phyloP scores from a whole-genome alignment of 805 yeast genomes.

The Cyberlindnera maritima region DNA sequence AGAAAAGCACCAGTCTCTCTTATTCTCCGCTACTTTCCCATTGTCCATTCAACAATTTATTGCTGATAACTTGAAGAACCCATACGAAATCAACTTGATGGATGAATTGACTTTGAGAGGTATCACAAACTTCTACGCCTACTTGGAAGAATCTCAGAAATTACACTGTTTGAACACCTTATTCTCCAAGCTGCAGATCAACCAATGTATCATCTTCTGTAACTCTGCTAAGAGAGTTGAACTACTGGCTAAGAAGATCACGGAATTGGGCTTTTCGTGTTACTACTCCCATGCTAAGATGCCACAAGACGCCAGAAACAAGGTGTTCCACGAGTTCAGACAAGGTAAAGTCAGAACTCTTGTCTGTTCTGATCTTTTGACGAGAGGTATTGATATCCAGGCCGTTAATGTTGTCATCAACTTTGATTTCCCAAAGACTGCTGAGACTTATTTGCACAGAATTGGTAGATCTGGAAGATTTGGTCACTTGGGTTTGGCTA shows the following conservation, averaged over 20 bases:
- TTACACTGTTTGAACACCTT: slow-evolving; percentile 93
- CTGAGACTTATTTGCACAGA: slow-evolving; percentile 96
- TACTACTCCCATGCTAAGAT: slow-evolving; percentile 95
- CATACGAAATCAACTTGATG: slow-evolving; percentile 95
- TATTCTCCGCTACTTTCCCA: slow-evolving; percentile 96
- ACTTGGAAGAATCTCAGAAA: slow-evolving; percentile 94
- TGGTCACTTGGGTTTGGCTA: slow-evolving; percentile 97
- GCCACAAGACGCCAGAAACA: slow-evolving; percentile 97
- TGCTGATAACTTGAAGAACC: slow-evolving; percentile 85
- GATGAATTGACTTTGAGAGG: slow-evolving; percentile 95
- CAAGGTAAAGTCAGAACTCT: slow-evolving; percentile 96
- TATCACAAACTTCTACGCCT: slow-evolving; percentile 97
- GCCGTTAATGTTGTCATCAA: slow-evolving; percentile 98
- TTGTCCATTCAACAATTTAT: slow-evolving; percentile 87
- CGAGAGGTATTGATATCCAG: slow-evolving; percentile 98
- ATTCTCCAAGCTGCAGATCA: slow-evolving; percentile 90
- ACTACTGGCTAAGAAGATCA: slow-evolving; percentile 89
- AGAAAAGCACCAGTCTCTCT: slow-evolving; percentile 71
- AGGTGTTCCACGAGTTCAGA: slow-evolving; percentile 97
- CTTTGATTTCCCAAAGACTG: slow-evolving; percentile 97
- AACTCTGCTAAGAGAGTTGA: slow-evolving; percentile 97
- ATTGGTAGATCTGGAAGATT: slow-evolving; percentile 99
- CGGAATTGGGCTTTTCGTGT: slow-evolving; percentile 95
- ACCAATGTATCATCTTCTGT: slow-evolving; percentile 96
- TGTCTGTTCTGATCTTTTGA: slow-evolving; percentile 93